A percentile compares a stretch with the other conserved stretches of the same genome.
Evolutionary conservation across 805 yeast species (phyloP).

Genomic region (Saturnispora hagleri): DNA sequence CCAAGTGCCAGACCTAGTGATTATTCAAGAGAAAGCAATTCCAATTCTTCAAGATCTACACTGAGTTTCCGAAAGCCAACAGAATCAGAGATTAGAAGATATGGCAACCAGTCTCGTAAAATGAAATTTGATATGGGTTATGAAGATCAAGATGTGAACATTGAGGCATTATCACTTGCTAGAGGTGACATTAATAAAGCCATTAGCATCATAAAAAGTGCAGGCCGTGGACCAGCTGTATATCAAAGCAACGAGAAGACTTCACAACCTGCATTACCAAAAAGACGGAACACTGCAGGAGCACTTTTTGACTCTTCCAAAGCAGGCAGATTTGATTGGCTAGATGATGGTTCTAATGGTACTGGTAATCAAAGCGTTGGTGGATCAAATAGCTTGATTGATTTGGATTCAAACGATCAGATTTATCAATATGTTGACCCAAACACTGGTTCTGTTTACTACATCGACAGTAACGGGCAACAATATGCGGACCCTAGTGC

Average conservation of each 20-base stretch:
- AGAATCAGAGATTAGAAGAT: conserved; percentile 43
- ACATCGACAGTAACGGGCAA: conserved; percentile 61
- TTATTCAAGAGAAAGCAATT: conserved; percentile 1
- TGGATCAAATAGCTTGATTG: conserved; percentile 25
- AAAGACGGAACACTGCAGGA: conserved; percentile 28
- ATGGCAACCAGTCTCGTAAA: conserved; percentile 38
- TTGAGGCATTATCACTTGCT: conserved; percentile 54
- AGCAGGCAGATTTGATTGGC: conserved; percentile 30
- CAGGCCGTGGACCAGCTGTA: conserved; percentile 18
- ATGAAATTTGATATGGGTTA: conserved; percentile 48
- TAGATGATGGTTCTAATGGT: conserved; percentile 17
- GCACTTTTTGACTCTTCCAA: conserved; percentile 25
- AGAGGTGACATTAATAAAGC: conserved; percentile 56
- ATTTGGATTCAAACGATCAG: conserved; percentile 27
- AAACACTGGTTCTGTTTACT: conserved; percentile 54
- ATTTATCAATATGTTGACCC: conserved; percentile 68
- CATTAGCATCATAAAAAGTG: conserved; percentile 42
- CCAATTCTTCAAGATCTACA: conserved; percentile 3
- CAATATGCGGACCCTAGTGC: conserved; percentile 44
- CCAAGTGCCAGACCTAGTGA: conserved; percentile 1
- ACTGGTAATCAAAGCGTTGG: not conserved
- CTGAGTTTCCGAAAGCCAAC: conserved; percentile 47
- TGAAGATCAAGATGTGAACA: conserved; percentile 43
- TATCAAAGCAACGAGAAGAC: conserved; percentile 17
- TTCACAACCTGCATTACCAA: conserved; percentile 40